phyloP scores from a whole-genome alignment of 257 asterid species.

The Nicotiana benthamiana region DNA sequence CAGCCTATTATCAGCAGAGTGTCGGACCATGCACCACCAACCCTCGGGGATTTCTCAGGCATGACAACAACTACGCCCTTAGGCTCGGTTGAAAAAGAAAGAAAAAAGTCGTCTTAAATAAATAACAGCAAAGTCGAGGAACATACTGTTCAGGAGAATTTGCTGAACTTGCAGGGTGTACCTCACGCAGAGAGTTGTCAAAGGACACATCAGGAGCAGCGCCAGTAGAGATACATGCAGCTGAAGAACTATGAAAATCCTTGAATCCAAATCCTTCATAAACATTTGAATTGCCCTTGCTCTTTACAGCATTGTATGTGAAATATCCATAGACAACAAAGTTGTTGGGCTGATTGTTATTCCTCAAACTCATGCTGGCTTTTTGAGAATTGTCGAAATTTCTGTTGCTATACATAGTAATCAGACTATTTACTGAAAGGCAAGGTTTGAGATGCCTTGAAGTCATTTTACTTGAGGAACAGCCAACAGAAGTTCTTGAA shows the following conservation, averaged over 20 bases:
- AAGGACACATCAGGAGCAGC: constrained; percentile 65
- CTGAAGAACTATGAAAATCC: constrained; percentile 37
- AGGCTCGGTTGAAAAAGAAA: too few species aligned
- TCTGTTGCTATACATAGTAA: constrained; percentile 30
- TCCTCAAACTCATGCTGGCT: constrained; percentile 54
- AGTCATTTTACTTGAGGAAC: constrained; percentile 28
- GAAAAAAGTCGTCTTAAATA: background rate
- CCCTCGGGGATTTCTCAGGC: too few species aligned
- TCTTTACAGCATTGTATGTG: constrained; percentile 44
- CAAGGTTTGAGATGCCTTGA: constrained; percentile 26
- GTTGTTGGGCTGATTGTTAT: constrained; percentile 50
- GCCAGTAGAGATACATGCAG: constrained; percentile 46
- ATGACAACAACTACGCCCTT: too few species aligned
- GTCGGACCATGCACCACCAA: too few species aligned
- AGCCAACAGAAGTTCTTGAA: constrained; percentile 32
- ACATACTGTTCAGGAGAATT: constrained; percentile 62
- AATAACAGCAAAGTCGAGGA: constrained; percentile 8
- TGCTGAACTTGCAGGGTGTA: constrained; percentile 35
- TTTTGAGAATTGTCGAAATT: constrained; percentile 29
- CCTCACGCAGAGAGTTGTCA: constrained; percentile 43
- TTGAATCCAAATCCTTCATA: constrained; percentile 42
- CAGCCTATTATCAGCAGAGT: too few species aligned
- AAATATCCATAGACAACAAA: constrained; percentile 57
- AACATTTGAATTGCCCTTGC: constrained; percentile 32
- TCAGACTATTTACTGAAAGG: constrained; percentile 28